Base-by-base conservation (phyloP, 140 eudicot species). In the Cichorium intybus region DNA sequence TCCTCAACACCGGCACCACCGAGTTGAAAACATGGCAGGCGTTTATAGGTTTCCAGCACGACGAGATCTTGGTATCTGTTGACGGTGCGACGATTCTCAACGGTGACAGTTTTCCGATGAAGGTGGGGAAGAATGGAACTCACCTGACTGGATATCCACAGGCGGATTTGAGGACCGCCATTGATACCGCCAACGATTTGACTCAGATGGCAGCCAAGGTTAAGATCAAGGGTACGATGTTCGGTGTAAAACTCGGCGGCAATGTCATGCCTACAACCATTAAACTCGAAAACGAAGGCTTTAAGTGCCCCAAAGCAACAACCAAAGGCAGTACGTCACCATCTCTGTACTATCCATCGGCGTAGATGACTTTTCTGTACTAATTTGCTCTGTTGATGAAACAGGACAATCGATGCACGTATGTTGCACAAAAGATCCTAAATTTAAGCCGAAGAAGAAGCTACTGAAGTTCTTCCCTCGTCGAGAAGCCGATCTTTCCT, bases 11-110 rank as follows among this genome's bases (percentile, higher is more conserved):
- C 18, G 99, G 96, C 4, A 12, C 81, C 5, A 10, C 46, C 12
- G 99, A 88, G 84, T 71, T 92, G 74, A 88, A 83, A 60, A 64
- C 96, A 21, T 92, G 99, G 97, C 56, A 83, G 81, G 76, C 81
- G 14, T 70, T 51, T 23, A 60, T 88, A 0, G 90, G 93, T 22
- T 92, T 92, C 68, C 95, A 85, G 39, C 78, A 92, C 28, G 43
- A 69, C 0, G 99, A 92, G 86, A 60, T 85, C 28, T 45, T 92
- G 74, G 96, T 92, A 9, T 81, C 95, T 4, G 80, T 70, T 0
- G 95, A 85, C 0, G 98, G 96, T 54, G 99, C 95, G 0, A 70
- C 73, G 15, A 65, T 86, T 20, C 80, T 85, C 2, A 82, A 81
- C 7, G 95, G 81, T 12, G 94, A 85, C 7, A 84, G 80, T 4